Evolutionary conservation across 2,329 filamentous ascomycete species (phyloP).

Genomic region (Fusarium sp.): DNA sequence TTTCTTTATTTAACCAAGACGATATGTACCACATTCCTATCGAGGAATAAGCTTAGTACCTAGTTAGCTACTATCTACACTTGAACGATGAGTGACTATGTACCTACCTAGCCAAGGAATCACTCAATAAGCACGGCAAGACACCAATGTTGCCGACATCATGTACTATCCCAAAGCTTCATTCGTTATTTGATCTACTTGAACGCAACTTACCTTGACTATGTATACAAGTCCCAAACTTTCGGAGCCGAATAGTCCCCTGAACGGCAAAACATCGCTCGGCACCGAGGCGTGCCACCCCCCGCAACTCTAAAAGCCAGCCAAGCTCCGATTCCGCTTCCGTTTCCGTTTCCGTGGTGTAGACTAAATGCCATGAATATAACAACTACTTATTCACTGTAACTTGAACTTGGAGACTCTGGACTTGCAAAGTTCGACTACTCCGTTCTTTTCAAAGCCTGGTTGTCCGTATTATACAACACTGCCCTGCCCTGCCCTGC

Average conservation of each 20-base stretch:
- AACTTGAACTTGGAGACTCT: background rate
- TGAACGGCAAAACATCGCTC: slow-evolving; percentile 22
- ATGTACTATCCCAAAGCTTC: background rate
- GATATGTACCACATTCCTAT: background rate
- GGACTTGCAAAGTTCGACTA: background rate
- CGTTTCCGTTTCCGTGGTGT: slow-evolving; percentile 30
- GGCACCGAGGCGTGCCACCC: slow-evolving; percentile 30
- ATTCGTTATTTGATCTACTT: no score
- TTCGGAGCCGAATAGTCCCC: slow-evolving; percentile 26
- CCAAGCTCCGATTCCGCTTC: slow-evolving; percentile 9
- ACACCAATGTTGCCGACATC: slow-evolving; percentile 10
- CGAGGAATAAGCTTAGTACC: background rate
- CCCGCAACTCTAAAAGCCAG: slow-evolving; percentile 22
- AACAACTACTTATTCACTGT: background rate
- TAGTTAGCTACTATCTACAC: background rate
- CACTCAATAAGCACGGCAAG: slow-evolving; percentile 12
- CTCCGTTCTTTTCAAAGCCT: background rate
- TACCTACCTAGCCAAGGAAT: no score
- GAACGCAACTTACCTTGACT: background rate
- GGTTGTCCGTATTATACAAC: background rate
- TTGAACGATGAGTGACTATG: background rate
- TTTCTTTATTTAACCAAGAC: background rate
- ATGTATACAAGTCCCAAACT: background rate
- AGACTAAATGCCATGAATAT: slow-evolving; percentile 1
- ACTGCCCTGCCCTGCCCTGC: slow-evolving; percentile 1